Evolutionary conservation across 78 protist species (phyloP).

Genomic region (Dictyostelium brefeldianum): DNA sequence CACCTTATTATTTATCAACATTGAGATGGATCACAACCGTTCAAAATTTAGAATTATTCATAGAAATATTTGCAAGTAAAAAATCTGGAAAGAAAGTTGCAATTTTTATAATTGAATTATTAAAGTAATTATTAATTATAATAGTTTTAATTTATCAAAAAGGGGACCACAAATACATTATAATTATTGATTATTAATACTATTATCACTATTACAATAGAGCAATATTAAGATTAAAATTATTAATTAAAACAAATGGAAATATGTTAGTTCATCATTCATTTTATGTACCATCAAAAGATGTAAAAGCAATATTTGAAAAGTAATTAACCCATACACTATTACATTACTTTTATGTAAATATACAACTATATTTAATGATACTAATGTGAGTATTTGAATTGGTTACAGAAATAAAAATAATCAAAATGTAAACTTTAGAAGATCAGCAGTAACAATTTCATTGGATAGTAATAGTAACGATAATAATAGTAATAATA

Average conservation of each 20-base stretch:
- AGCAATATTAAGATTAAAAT: slow-evolving; percentile 52
- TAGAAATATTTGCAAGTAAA: slow-evolving; percentile 39
- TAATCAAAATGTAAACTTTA: neutral
- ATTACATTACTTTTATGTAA: neutral
- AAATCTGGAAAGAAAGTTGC: neutral
- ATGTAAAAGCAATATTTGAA: slow-evolving; percentile 15
- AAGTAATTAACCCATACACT: neutral
- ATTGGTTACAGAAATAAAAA: neutral
- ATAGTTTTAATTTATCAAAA: too few relatives aligned
- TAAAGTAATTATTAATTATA: slow-evolving; percentile 24
- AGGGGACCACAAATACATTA: too few relatives aligned
- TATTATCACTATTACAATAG: neutral
- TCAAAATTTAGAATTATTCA: slow-evolving; percentile 38
- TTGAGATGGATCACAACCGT: slow-evolving; percentile 28
- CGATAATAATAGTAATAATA: neutral
- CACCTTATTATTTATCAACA: slow-evolving; percentile 46
- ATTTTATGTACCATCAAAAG: slow-evolving; percentile 72
- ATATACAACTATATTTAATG: neutral
- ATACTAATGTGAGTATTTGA: too few relatives aligned
- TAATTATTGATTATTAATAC: too few relatives aligned
- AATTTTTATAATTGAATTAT: slow-evolving; percentile 27
- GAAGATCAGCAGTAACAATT: neutral
- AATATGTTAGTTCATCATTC: slow-evolving; percentile 73
- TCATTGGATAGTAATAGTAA: neutral
- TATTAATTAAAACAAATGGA: slow-evolving; percentile 64